Conservation (phyloP, 2,329 filamentous ascomycete species). For the Scedosporium aurantiacum region DNA sequence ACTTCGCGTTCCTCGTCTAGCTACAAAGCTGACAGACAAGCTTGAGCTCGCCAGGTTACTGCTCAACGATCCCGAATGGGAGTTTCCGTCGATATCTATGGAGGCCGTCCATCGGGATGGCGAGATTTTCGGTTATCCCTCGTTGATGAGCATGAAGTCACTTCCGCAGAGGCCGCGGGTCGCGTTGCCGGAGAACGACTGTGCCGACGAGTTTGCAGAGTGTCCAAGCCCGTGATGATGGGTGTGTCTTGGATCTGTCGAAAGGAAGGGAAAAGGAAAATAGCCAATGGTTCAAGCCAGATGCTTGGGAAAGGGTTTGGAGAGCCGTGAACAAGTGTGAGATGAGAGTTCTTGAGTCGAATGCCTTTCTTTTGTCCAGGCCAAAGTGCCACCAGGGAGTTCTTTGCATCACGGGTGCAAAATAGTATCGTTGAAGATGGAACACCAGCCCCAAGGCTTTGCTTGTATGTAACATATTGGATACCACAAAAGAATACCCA, state of each 20-base stretch:
- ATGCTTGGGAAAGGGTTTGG: too few species aligned
- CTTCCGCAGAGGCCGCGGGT: background rate
- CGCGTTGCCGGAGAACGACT: background rate
- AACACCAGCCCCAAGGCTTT: background rate
- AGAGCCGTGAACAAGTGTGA: too few species aligned
- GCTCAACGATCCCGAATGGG: background rate
- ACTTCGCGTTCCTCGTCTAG: background rate
- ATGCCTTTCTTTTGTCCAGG: too few species aligned
- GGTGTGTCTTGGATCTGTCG: too few species aligned
- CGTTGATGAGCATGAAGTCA: background rate
- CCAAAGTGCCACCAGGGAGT: too few species aligned
- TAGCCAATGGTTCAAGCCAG: too few species aligned
- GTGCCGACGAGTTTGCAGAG: background rate
- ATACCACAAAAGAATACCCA: background rate
- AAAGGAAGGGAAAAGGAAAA: too few species aligned
- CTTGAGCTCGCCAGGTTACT: background rate
- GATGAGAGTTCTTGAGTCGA: too few species aligned
- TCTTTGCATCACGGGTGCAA: too few species aligned
- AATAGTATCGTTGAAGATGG: too few species aligned
- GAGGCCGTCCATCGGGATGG: background rate
- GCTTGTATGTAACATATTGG: background rate
- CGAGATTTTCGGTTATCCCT: background rate
- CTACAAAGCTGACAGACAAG: background rate
- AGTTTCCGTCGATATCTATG: background rate
- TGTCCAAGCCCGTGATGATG: too few species aligned